Evolutionary conservation across 345 rosid genomes (phyloP), one percentile per base, ranked within the genome.

Genomic region (Hibiscus syriacus): DNA sequence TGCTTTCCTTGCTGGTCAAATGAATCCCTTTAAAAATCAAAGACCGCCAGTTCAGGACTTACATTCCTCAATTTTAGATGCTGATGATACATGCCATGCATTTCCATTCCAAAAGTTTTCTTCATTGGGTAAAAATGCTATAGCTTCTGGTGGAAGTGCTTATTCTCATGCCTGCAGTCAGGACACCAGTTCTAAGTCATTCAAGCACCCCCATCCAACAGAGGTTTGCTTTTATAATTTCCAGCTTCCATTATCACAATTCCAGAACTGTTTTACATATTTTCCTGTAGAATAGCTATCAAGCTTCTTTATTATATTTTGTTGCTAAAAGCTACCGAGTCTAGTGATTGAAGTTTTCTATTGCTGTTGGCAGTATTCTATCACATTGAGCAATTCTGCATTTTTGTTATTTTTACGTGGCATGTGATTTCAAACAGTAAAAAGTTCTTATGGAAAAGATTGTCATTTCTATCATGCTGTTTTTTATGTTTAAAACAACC

Each of bases 41-140:
- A n/a, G n/a, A n/a, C n/a, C n/a, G n/a, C n/a, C n/a, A n/a, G n/a
- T n/a, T n/a, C n/a, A n/a, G n/a, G n/a, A n/a, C 7, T 34, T 9
- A 34, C 38, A 34, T 34, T 82, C 86, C 27, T 93, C 98, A 25
- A 89, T 90, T 64, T 80, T 93, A 60, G 94, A 93, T 74, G 98
- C 92, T 63, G 97, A 93, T 67, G 89, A 93, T 65, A 90, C 98
- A 61, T 90, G 98, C 72, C 96, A 90, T 45, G 92, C 87, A 49
- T 89, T 93, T 85, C 43, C 88, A 14, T 87, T 81, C 67, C 87
- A 80, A 68, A 86, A 74, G 5, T 43, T 64, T 72, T 73, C 87
- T 57, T 80, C 81, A 53, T 68, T 72, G 1, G 66, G 45, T 27
- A 80, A 74, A 78, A 81, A 73, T 67, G 38, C 72, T 73, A 63